Percentiles rank a stretch among this genome's conserved stretches.
These are phyloP conservation scores for Hypomontagnella monticulosa DNA, from an alignment of 495 filamentous ascomycete species.

Conservation along the genomic window DNA sequence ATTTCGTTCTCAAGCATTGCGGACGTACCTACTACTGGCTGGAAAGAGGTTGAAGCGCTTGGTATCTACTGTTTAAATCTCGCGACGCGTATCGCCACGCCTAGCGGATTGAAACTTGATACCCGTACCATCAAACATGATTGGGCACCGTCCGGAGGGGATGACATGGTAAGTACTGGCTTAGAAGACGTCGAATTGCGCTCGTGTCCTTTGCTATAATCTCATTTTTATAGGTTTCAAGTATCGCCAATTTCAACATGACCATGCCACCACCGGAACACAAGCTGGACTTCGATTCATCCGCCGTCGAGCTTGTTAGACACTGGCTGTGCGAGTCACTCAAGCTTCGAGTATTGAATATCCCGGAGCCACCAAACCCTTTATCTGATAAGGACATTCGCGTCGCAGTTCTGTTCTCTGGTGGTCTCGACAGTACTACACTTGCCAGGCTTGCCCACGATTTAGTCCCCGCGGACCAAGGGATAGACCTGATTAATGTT, in stretches of 20 bases:
- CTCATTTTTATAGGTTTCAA: slow-evolving; percentile 63
- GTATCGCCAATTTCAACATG: slow-evolving; percentile 71
- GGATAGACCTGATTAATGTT: slow-evolving; percentile 91
- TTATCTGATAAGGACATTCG: slow-evolving; percentile 54
- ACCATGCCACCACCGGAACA: slow-evolving; percentile 49
- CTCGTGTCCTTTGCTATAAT: slow-evolving; percentile 46
- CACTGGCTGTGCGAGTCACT: slow-evolving; percentile 71
- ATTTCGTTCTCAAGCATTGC: slow-evolving; percentile 81
- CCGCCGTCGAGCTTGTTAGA: slow-evolving; percentile 65
- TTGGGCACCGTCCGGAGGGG: slow-evolving; percentile 29
- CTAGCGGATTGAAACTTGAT: slow-evolving; percentile 43
- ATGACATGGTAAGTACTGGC: slow-evolving; percentile 44
- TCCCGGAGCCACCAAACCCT: slow-evolving; percentile 65
- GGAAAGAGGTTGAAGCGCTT: slow-evolving; percentile 84
- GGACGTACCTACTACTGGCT: slow-evolving; percentile 63
- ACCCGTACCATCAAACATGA: slow-evolving; percentile 24
- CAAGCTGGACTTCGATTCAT: slow-evolving; percentile 58
- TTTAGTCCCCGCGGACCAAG: slow-evolving; percentile 69
- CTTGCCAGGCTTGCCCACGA: slow-evolving; percentile 87
- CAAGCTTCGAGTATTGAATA: slow-evolving; percentile 68
- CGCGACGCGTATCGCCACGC: slow-evolving; percentile 47
- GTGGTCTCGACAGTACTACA: slow-evolving; percentile 91
- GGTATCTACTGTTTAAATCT: slow-evolving; percentile 76
- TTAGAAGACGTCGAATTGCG: slow-evolving; percentile 7
- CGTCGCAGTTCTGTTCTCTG: slow-evolving; percentile 90